Percentiles rank a stretch among this genome's conserved stretches.
Conservation (phyloP, 1,284 basidiomycete genomes). For the Ceratobasidium sp. region DNA sequence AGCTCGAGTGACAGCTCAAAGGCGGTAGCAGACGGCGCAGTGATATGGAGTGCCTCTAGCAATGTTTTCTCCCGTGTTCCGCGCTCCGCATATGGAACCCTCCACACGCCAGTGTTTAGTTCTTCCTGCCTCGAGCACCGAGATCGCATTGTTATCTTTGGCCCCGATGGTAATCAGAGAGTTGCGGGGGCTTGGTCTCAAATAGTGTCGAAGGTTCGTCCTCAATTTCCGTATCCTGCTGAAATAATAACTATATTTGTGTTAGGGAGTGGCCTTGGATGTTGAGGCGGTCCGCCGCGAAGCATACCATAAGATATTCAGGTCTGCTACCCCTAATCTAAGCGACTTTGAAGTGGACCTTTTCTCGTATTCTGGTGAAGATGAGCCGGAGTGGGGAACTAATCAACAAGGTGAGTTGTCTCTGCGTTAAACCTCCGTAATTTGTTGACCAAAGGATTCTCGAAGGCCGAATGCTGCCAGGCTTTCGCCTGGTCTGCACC, state of each 20-base stretch:
- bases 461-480: slow-evolving; percentile 36
- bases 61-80: slow-evolving; percentile 38
- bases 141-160: not conserved
- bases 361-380: slow-evolving; percentile 7
- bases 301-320: not conserved
- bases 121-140: not conserved
- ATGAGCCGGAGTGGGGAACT: slow-evolving; percentile 27
- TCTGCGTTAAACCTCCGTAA: not conserved
- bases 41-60: slow-evolving; percentile 42
- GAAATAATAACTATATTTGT: no score
- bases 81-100: slow-evolving; percentile 30
- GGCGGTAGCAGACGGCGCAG: slow-evolving; percentile 46
- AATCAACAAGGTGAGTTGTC: slow-evolving; percentile 9
- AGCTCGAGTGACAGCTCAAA: slow-evolving; percentile 30
- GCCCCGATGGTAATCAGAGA: not conserved
- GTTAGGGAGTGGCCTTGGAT: slow-evolving; percentile 28
- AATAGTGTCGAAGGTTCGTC: slow-evolving; percentile 21
- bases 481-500: slow-evolving; percentile 33
- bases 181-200: slow-evolving; percentile 20
- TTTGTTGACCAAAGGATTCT: slow-evolving; percentile 3
- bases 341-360: not conserved
- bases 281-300: slow-evolving; percentile 18
- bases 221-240: no score
- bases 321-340: slow-evolving; percentile 6
- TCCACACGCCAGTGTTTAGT: not conserved